Evolutionary conservation across 139 green algal species (phyloP), one percentile per base, ranked within the genome.

Genomic region (Gonium pectorale): DNA sequence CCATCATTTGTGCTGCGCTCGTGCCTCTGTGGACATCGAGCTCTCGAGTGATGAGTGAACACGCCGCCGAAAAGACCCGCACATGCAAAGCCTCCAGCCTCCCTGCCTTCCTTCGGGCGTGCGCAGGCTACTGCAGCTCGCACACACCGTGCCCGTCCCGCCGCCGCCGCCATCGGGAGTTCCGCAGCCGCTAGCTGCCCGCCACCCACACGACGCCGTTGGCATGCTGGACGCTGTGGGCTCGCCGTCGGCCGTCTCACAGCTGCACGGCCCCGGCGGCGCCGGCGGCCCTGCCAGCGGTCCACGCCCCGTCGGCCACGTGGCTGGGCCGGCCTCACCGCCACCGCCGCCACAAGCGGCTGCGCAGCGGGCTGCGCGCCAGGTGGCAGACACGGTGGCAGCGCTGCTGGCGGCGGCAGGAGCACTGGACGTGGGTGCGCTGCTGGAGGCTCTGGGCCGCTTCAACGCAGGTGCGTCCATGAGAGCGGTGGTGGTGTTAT

Each of bases 41-140:
- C n/a, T n/a, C n/a, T n/a, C n/a, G n/a, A n/a, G n/a, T n/a, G n/a
- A n/a, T n/a, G n/a, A n/a, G n/a, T n/a, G n/a, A n/a, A n/a, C n/a
- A n/a, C n/a, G n/a, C n/a, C n/a, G n/a, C n/a, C n/a, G n/a, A n/a
- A n/a, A n/a, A n/a, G n/a, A n/a, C n/a, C n/a, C n/a, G n/a, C n/a
- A n/a, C n/a, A n/a, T n/a, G n/a, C n/a, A n/a, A n/a, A n/a, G n/a
- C n/a, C n/a, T n/a, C n/a, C n/a, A n/a, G n/a, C n/a, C n/a, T n/a
- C 64, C 35, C 37, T 8, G 35, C 64, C 64, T 19, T 51, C 37
- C 64, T 26, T 21, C 63, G 11, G 21, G 26, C 33, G 3, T 15
- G 13, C 52, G 37, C 75, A 82, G 75, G 60, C 41, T 82, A n/a
- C 75, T 82, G n/a, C 59, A 46, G 7, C 40, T 82, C 29, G n/a